phyloP scores from a whole-genome alignment of 495 filamentous ascomycete genomes.

The Podospora conica region DNA sequence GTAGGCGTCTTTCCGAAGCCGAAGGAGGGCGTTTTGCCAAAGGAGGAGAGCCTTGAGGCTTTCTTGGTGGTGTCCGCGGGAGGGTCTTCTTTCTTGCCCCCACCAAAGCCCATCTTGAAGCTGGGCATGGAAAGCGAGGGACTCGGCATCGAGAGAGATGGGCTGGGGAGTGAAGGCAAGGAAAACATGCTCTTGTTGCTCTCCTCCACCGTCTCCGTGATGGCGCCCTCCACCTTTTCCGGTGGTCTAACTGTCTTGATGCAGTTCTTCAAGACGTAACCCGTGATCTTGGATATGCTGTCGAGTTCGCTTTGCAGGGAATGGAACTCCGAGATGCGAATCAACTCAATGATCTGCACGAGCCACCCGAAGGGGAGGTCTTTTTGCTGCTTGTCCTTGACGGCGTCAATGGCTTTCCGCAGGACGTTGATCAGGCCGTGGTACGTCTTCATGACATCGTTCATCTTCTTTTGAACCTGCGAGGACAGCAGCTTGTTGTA shows the following conservation, averaged over 20 bases:
- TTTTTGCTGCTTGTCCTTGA: conserved; percentile 27
- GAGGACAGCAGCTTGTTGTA: conserved; percentile 24
- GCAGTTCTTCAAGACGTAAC: conserved; percentile 23
- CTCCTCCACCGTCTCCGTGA: background rate
- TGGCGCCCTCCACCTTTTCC: background rate
- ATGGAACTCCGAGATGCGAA: conserved; percentile 21
- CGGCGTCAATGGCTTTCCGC: conserved; percentile 23
- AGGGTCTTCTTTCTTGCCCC: background rate
- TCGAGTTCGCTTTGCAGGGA: conserved; percentile 22
- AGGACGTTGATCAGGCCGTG: conserved; percentile 23
- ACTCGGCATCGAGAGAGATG: background rate
- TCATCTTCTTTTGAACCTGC: conserved; percentile 21
- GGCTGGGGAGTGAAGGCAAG: conserved; percentile 6
- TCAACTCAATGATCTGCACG: conserved; percentile 22
- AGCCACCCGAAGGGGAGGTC: conserved; percentile 28
- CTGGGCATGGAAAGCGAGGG: conserved; percentile 4
- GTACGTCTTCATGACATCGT: conserved; percentile 26
- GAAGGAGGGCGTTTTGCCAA: conserved; percentile 14
- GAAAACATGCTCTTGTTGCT: conserved; percentile 1
- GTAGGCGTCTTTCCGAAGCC: conserved; percentile 5
- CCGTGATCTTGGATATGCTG: conserved; percentile 29
- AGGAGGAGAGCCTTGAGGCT: background rate
- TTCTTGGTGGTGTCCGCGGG: conserved; percentile 2
- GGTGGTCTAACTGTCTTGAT: background rate
- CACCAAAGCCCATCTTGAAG: background rate